Evolutionary conservation across 2,329 filamentous ascomycete genomes (phyloP), one percentile per base, ranked within the genome.

Genomic region (Exophiala bonariae): DNA sequence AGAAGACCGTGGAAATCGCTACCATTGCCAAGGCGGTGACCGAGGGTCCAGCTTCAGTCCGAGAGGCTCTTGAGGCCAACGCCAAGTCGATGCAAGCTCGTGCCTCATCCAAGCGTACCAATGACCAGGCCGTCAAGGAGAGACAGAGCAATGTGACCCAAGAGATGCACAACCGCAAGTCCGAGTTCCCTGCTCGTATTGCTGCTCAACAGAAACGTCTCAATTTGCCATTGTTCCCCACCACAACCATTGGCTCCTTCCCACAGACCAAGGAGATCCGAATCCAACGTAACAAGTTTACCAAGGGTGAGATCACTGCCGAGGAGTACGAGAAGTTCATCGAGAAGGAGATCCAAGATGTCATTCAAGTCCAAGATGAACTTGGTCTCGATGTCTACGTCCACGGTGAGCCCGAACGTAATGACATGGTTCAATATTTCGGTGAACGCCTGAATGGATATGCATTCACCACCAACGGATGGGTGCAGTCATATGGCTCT

Each of bases 341-440:
- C 63, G 89, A 97, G 82, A 87, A 95, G 81, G 93, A 99, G 83
- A 99, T 99, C 64, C 80, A 89, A 66, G 86, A 95, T 56, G 89
- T 92, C 68, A 82, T 99, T 75, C 88, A 90, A 80, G 88, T 97
- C 73, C 93, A 99, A 79, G 90, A 97, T 66, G 93, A 97, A 79
- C 91, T 99, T 66, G 90, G 83, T 72, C 86, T 99, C 45, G 93
- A 99, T 63, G 93, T 99, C 71, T 89, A 87, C 69, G 93, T 99
- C 59, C 93, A 99, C 80, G 93, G 93, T 70, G 93, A 99, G 82
- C 93, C 93, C 52, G 93, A 99, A 84, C 90, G 93, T 73, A 99
- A 99, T 79, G 93, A 99, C 85, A 99, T 99, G 93, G 93, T 99
- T 44, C 93, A 99, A 77, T 99, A 96, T 85, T 99, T 99, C 64